Conservation (phyloP, 805 yeast species). For the Brettanomyces naardenensis region DNA sequence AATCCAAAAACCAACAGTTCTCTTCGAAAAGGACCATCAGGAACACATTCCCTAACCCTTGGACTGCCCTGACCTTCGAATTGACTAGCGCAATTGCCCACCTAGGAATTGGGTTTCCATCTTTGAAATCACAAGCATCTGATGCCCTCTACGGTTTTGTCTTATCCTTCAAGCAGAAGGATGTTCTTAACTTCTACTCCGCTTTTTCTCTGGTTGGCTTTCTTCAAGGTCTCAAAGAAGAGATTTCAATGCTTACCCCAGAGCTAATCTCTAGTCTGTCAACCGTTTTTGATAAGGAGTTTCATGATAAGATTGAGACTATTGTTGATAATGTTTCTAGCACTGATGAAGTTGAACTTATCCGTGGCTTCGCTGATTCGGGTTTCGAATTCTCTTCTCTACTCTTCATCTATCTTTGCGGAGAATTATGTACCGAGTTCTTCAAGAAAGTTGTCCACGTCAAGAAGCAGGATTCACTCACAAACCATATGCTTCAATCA, state of each 20-base stretch:
- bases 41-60: slow-evolving; percentile 29
- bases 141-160: slow-evolving; percentile 8
- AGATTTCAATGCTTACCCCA: slow-evolving; percentile 16
- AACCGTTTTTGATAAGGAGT: slow-evolving; percentile 21
- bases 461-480: slow-evolving; percentile 6
- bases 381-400: slow-evolving; percentile 21
- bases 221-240: slow-evolving; percentile 20
- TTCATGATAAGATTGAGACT: slow-evolving; percentile 19
- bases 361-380: slow-evolving; percentile 22
- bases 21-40: slow-evolving; percentile 19
- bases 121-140: slow-evolving; percentile 8
- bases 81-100: slow-evolving; percentile 26
- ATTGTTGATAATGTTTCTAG: slow-evolving; percentile 10
- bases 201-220: slow-evolving; percentile 25
- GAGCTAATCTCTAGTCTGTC: slow-evolving; percentile 13
- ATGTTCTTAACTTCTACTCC: slow-evolving; percentile 4
- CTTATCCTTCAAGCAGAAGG: slow-evolving; percentile 2
- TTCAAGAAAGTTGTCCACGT: slow-evolving; percentile 14
- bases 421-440: slow-evolving; percentile 18
- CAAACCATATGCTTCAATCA: slow-evolving; percentile 11
- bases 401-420: slow-evolving; percentile 19
- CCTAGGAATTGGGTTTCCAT: slow-evolving; percentile 17
- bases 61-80: slow-evolving; percentile 32
- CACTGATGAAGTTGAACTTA: slow-evolving; percentile 16
- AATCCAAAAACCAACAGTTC: slow-evolving; percentile 36